These are phyloP conservation scores for Edaphochlamys debaryana DNA, from an alignment of 139 green algal genomes.

Conservation along the genomic window DNA sequence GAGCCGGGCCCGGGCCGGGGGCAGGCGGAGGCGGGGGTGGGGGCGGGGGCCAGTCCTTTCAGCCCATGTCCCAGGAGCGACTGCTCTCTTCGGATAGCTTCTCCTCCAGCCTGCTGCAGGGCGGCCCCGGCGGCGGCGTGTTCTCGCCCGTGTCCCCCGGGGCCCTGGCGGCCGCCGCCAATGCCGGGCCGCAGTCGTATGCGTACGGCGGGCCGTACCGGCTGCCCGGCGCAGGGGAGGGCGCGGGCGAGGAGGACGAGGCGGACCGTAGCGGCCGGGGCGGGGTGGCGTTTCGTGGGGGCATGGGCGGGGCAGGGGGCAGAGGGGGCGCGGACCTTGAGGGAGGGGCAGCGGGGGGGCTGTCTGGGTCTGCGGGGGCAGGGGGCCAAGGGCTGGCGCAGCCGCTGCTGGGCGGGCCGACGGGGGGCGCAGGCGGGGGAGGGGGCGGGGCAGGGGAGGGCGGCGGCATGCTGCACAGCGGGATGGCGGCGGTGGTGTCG, in stretches of 20 bases:
- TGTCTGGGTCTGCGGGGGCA: too few species aligned
- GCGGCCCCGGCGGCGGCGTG: neutral
- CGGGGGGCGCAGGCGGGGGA: neutral
- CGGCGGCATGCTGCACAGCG: neutral
- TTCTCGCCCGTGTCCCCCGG: neutral
- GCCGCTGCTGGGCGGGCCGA: neutral
- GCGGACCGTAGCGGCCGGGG: neutral
- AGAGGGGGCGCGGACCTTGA: neutral
- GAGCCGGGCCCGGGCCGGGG: too few species aligned
- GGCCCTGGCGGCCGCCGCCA: too few species aligned
- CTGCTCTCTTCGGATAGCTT: neutral
- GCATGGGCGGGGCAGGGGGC: too few species aligned
- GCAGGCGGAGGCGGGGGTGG: too few species aligned
- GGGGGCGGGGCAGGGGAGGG: neutral
- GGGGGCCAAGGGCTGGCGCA: neutral
- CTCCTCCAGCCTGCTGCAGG: neutral
- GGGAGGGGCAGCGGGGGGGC: neutral
- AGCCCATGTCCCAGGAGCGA: neutral
- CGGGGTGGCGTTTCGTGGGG: neutral
- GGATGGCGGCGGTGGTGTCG: neutral
- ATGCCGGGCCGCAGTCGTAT: too few species aligned
- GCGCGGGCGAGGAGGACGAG: neutral
- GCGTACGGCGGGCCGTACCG: too few species aligned
- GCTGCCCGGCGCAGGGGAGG: too few species aligned
- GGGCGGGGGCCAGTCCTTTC: neutral